These are phyloP conservation scores for Fusarium denticulatum DNA, from an alignment of 2,329 filamentous ascomycete species.

Conservation along the genomic window DNA sequence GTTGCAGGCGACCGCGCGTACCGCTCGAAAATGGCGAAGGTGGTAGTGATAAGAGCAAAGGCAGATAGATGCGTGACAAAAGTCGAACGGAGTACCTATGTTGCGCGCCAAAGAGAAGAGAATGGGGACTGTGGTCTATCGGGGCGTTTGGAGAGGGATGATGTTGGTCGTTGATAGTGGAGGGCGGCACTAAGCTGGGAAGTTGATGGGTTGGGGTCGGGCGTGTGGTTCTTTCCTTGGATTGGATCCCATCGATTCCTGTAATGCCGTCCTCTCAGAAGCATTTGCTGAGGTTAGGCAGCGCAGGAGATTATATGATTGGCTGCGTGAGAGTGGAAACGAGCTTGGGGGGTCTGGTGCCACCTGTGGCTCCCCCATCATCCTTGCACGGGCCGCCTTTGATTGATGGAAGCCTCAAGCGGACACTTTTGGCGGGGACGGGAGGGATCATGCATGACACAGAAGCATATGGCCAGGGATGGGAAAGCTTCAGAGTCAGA, in stretches of 20 bases:
- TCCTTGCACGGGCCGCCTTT: conserved; percentile 27
- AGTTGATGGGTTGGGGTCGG: conserved; percentile 39
- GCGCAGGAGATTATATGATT: conserved; percentile 47
- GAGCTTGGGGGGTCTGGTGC: conserved; percentile 28
- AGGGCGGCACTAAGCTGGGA: conserved; percentile 36
- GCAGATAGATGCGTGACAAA: conserved; percentile 17
- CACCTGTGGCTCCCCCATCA: conserved; percentile 35
- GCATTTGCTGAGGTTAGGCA: conserved; percentile 16
- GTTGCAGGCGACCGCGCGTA: conserved; percentile 46
- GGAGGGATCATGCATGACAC: conserved; percentile 38
- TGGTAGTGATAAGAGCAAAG: conserved; percentile 14
- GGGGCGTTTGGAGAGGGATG: conserved; percentile 41
- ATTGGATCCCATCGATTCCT: conserved; percentile 32
- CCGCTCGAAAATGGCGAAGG: conserved; percentile 43
- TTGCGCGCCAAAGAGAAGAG: conserved; percentile 29
- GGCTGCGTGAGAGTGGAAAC: conserved; percentile 37
- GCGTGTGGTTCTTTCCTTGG: conserved; percentile 36
- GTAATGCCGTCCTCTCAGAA: conserved; percentile 16
- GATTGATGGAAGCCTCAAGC: conserved; percentile 26
- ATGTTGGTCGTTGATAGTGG: conserved; percentile 43
- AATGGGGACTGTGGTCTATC: conserved; percentile 35
- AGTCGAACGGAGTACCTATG: conserved; percentile 12
- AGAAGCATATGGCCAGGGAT: conserved; percentile 30
- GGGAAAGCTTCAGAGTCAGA: conserved; percentile 11
- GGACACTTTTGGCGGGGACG: conserved; percentile 28